Evolutionary conservation across 768 basidiomycete genomes (phyloP), one percentile per base, ranked within the genome.

Genomic region (Kwoniella dejecticola): DNA sequence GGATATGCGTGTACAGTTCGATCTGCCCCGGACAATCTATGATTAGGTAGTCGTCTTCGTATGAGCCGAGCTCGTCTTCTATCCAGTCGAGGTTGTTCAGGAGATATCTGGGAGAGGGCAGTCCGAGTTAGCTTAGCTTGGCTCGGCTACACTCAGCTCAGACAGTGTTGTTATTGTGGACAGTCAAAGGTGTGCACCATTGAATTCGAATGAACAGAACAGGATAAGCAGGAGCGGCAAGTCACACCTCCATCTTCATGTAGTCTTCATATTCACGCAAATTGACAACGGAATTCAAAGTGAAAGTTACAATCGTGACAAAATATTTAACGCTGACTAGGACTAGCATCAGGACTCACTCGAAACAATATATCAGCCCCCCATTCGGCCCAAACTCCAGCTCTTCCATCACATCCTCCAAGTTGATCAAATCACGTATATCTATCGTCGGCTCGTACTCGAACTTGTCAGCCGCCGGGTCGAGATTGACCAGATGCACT

Each of bases 71-170:
- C 72, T 95, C 90, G 75, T 98, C 95, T 70, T 96, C 90, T 29
- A 98, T 83, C 96, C 96, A 99, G 79, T 98, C 96, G 81, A 99
- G 89, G 74, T 99, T 96, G 76, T 98, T 86, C 67, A 96, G 80
- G 55, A 99, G 84, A 83, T 98, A 98, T 79, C 96, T 99, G 66
- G 61, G 17, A 57, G 17, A 38, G 36, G 8, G 17, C 17, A 38
- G 8, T 17, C 17, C 36, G 12, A 10, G 49, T 33, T 21, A 30
- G 10, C 58, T 38, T 31, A 36, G 33, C 33, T 36, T 36, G 7
- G 33, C n/a, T n/a, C n/a, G n/a, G n/a, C n/a, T n/a, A n/a, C n/a
- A n/a, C n/a, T n/a, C n/a, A n/a, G n/a, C n/a, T n/a, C n/a, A n/a
- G n/a, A n/a, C n/a, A n/a, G n/a, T n/a, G n/a, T n/a, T n/a, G n/a